Evolutionary conservation across 495 filamentous ascomycete species (phyloP).

Genomic region (Penicillium salamii): DNA sequence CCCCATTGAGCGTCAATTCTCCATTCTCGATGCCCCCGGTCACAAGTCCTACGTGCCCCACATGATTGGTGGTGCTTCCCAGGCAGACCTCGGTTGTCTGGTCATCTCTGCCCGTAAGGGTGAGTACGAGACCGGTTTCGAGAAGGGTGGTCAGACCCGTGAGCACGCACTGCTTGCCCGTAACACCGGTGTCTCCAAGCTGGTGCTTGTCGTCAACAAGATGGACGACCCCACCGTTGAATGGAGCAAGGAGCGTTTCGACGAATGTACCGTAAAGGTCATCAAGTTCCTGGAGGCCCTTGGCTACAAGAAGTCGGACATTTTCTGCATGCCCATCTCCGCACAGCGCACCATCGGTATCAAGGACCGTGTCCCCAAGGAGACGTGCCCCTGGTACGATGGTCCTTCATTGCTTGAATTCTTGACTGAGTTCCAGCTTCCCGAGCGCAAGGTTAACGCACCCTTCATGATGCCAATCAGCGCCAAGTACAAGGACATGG

Average conservation of each 20-base stretch:
- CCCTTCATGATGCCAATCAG: constrained; percentile 99
- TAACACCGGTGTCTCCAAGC: constrained; percentile 95
- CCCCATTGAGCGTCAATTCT: constrained; percentile 58
- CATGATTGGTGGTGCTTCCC: constrained; percentile 96
- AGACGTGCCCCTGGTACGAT: constrained; percentile 76
- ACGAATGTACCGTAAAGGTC: constrained; percentile 89
- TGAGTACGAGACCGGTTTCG: constrained; percentile 99
- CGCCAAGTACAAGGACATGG: constrained; percentile 95
- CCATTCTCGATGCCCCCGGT: constrained; percentile 92
- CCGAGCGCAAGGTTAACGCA: constrained; percentile 94
- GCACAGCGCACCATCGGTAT: constrained; percentile 82
- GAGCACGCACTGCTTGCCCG: constrained; percentile 97
- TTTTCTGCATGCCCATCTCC: constrained; percentile 95
- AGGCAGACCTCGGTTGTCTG: constrained; percentile 92
- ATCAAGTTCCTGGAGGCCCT: constrained; percentile 81
- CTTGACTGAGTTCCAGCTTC: constrained; percentile 82
- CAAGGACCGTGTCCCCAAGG: constrained; percentile 79
- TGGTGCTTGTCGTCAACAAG: constrained; percentile 93
- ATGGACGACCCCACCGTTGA: constrained; percentile 97
- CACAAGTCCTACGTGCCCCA: constrained; percentile 95
- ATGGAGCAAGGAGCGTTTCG: constrained; percentile 89
- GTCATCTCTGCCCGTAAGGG: constrained; percentile 97
- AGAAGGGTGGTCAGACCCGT: constrained; percentile 95
- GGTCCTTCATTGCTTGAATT: constrained; percentile 95
- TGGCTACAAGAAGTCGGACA: constrained; percentile 90